These are phyloP conservation scores for Syzygium grande DNA, from an alignment of 345 rosid species.

Conservation along the genomic window DNA sequence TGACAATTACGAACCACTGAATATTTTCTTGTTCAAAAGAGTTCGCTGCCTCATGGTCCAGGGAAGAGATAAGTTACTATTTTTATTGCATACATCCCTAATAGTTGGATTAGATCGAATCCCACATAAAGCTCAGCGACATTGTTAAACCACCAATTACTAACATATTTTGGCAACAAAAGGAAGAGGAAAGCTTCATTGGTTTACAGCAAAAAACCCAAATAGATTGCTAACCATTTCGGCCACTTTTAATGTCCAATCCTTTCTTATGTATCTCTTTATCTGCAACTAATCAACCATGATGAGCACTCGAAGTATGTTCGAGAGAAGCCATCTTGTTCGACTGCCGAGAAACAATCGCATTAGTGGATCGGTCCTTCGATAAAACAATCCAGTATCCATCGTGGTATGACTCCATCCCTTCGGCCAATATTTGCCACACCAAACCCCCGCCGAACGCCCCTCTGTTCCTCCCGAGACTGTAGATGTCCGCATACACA, in stretches of 20 bases:
- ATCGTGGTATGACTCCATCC: conserved; percentile 20
- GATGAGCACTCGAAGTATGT: background rate
- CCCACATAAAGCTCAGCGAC: no score
- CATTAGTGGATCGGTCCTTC: conserved; percentile 8
- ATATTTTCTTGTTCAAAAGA: no score
- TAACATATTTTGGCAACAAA: no score
- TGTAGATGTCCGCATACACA: conserved; percentile 15
- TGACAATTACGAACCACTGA: no score
- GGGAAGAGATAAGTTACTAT: no score
- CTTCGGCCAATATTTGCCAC: conserved; percentile 31
- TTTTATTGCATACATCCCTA: no score
- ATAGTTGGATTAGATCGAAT: no score
- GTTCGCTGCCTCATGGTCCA: no score
- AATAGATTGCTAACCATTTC: background rate
- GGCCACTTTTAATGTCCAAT: background rate
- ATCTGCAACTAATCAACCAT: background rate
- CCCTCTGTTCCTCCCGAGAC: conserved; percentile 15
- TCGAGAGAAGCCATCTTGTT: conserved; percentile 18
- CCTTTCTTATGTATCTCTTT: background rate
- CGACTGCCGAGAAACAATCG: conserved; percentile 16
- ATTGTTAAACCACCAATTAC: no score
- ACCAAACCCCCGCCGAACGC: conserved; percentile 29
- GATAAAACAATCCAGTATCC: conserved; percentile 26
- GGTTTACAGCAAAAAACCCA: no score
- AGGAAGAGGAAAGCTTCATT: no score